A percentile compares a stretch with the other conserved stretches of the same genome.
Evolutionary conservation across 805 yeast species (phyloP).

Genomic region (Pichia nanzhaoensis): DNA sequence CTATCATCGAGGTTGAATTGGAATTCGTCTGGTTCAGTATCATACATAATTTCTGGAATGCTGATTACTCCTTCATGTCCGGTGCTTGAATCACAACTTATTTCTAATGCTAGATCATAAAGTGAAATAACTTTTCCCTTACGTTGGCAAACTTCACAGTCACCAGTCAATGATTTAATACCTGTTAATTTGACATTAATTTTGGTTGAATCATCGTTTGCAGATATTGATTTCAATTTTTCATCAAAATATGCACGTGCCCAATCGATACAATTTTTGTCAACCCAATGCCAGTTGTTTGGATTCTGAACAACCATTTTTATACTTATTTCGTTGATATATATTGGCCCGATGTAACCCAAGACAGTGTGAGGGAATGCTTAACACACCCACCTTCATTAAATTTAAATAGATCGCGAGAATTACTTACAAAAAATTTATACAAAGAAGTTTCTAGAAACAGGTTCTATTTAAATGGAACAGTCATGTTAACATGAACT

Average conservation of each 20-base stretch:
- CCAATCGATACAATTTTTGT: constrained; percentile 94
- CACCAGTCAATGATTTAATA: constrained; percentile 75
- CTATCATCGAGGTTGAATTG: constrained; percentile 68
- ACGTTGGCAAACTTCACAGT: constrained; percentile 93
- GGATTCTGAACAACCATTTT: constrained; percentile 92
- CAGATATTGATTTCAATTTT: constrained; percentile 47
- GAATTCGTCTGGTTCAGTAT: constrained; percentile 76
- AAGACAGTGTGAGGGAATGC: too few relatives aligned
- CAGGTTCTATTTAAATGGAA: constrained; percentile 8
- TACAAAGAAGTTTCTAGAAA: neutral
- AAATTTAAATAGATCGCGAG: too few relatives aligned
- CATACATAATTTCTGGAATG: constrained; percentile 92
- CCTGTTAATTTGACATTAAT: constrained; percentile 33
- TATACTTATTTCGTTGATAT: too few relatives aligned
- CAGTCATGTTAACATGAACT: constrained; percentile 56
- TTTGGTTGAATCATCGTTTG: constrained; percentile 19
- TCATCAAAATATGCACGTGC: constrained; percentile 66
- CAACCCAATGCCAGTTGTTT: constrained; percentile 99
- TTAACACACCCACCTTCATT: too few relatives aligned
- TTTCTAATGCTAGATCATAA: constrained; percentile 68
- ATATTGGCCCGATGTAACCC: too few relatives aligned
- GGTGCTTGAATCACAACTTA: constrained; percentile 29
- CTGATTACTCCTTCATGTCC: constrained; percentile 56
- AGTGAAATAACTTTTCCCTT: constrained; percentile 93
- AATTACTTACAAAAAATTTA: neutral